These are phyloP conservation scores for Apiotrichum sp. DNA, from an alignment of 1,284 basidiomycete genomes.

Conservation along the genomic window DNA sequence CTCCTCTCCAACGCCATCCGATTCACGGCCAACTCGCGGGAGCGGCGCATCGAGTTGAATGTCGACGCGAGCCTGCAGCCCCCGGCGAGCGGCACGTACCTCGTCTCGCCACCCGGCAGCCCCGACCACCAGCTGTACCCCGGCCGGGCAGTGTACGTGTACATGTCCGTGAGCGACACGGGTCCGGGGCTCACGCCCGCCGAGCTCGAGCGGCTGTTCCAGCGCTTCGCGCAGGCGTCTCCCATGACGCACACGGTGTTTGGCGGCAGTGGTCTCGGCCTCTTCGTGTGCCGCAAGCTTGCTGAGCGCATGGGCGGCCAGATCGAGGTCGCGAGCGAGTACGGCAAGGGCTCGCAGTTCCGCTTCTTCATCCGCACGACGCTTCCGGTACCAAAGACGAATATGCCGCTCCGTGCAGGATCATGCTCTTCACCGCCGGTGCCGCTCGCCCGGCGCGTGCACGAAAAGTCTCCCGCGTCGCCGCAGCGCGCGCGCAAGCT, in stretches of 20 bases:
- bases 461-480: neutral
- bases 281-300: constrained; percentile 28
- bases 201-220: constrained; percentile 25
- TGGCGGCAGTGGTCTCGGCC: constrained; percentile 29
- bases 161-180: constrained; percentile 21
- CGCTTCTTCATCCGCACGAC: constrained; percentile 31
- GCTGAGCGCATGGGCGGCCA: constrained; percentile 27
- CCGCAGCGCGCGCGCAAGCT: neutral
- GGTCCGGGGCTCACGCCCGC: constrained; percentile 26
- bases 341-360: constrained; percentile 45
- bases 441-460: too few relatives aligned
- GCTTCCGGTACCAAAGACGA: neutral
- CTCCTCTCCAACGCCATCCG: constrained; percentile 26
- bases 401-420: too few relatives aligned
- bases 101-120: constrained; percentile 6
- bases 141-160: constrained; percentile 17
- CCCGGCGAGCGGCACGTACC: constrained; percentile 15
- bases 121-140: neutral
- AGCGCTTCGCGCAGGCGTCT: constrained; percentile 27
- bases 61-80: constrained; percentile 20
- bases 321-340: constrained; percentile 23
- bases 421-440: neutral
- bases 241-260: constrained; percentile 26
- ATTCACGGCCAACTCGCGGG: constrained; percentile 16
- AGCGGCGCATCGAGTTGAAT: constrained; percentile 3